A percentile compares a stretch with the other conserved stretches of the same genome.
These are phyloP conservation scores for Chaetomium cochliodes DNA, from an alignment of 495 filamentous ascomycete genomes.

Conservation along the genomic window DNA sequence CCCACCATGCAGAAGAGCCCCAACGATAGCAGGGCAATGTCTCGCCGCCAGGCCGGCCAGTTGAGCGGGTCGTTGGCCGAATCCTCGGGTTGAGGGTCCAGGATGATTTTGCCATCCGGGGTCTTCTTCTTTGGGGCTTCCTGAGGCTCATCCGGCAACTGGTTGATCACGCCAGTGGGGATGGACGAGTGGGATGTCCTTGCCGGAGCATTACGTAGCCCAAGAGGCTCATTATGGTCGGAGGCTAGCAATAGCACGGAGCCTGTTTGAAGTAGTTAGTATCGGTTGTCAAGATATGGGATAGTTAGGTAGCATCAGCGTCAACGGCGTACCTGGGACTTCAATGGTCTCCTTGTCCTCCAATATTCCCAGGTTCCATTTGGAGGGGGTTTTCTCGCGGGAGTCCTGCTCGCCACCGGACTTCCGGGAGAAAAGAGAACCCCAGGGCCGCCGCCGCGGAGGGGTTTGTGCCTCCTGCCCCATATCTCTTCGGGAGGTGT, in stretches of 20 bases:
- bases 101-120: conserved; percentile 76
- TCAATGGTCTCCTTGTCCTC: conserved; percentile 82
- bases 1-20: conserved; percentile 92
- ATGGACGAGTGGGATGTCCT: conserved; percentile 76
- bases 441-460: conserved; percentile 22
- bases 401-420: conserved; percentile 13
- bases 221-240: conserved; percentile 78
- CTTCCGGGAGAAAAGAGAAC: conserved; percentile 19
- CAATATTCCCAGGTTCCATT: conserved; percentile 80
- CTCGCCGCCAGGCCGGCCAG: conserved; percentile 82
- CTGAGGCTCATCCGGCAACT: conserved; percentile 29
- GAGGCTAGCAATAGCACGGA: conserved; percentile 75
- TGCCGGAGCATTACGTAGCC: conserved; percentile 70
- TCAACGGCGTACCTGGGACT: conserved; percentile 71
- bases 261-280: conserved; percentile 47
- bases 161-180: conserved; percentile 54
- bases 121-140: conserved; percentile 69
- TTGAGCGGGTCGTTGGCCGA: conserved; percentile 90
- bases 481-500: conserved; percentile 8
- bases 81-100: conserved; percentile 91
- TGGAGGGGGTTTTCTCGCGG: conserved; percentile 27
- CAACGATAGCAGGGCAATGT: conserved; percentile 76
- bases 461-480: conserved; percentile 10
- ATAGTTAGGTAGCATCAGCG: no score
- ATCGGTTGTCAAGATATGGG: no score